Evolutionary conservation across 1,284 basidiomycete species (phyloP).

Genomic region (Cystobasidium sp.): DNA sequence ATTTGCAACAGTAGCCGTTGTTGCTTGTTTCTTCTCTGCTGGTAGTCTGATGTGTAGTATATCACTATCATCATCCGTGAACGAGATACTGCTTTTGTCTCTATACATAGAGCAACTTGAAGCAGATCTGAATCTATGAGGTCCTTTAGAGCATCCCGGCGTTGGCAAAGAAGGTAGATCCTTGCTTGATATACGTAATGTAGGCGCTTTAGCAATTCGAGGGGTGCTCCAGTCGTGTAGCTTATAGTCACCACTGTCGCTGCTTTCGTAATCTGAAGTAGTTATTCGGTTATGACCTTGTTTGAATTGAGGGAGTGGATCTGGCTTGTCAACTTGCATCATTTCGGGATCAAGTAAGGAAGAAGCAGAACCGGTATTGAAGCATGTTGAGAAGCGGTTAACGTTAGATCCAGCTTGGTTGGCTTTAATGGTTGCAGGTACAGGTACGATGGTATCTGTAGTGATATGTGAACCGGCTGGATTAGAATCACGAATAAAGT

Average conservation of each 20-base stretch:
- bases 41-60: slow-evolving; percentile 29
- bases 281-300: background rate
- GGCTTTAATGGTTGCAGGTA: background rate
- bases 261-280: slow-evolving; percentile 3
- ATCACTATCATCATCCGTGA: slow-evolving; percentile 14
- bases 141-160: background rate
- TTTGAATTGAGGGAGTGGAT: too few relatives aligned
- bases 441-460: too few relatives aligned
- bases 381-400: slow-evolving; percentile 34
- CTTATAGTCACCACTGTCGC: background rate
- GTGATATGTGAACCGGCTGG: background rate
- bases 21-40: background rate
- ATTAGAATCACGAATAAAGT: background rate
- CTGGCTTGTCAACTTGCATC: slow-evolving; percentile 14
- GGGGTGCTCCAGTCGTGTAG: slow-evolving; percentile 2
- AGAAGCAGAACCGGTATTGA: background rate
- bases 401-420: background rate
- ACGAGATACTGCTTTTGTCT: background rate
- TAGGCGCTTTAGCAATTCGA: slow-evolving; percentile 5
- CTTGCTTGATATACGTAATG: slow-evolving; percentile 5
- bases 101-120: slow-evolving; percentile 4
- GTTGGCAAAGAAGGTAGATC: background rate
- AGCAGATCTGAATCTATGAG: background rate
- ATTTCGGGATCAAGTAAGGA: slow-evolving; percentile 24
- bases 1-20: background rate